Percentiles rank a stretch among this genome's conserved stretches.
Evolutionary conservation across 75 land plant species (phyloP).

Genomic region (Sequoiadendron giganteum): DNA sequence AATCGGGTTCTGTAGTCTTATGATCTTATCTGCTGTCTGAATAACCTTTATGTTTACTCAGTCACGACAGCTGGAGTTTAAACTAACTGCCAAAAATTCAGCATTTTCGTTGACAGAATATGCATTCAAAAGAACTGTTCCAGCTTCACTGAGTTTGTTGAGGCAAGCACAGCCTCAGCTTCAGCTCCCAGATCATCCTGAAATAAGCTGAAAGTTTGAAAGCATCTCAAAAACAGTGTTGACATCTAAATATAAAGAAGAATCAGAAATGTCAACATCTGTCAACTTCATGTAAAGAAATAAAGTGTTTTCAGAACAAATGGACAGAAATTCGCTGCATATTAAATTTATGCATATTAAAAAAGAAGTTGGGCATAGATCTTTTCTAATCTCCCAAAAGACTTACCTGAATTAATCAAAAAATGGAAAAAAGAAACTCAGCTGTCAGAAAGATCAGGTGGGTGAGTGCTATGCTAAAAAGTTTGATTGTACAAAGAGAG

Average conservation of each 20-base stretch:
- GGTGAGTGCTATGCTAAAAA: too few species aligned
- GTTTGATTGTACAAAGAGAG: too few species aligned
- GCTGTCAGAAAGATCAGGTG: too few species aligned
- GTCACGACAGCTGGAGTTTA: slow-evolving; percentile 95
- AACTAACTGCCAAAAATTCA: slow-evolving; percentile 76
- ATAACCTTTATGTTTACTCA: slow-evolving; percentile 90
- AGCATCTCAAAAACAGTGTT: neutral
- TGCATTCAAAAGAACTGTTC: slow-evolving; percentile 62
- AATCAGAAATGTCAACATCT: neutral
- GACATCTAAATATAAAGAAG: neutral
- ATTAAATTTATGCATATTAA: neutral
- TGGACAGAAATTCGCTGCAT: neutral
- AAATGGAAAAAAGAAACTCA: too few species aligned
- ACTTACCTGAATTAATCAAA: too few species aligned
- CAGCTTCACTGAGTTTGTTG: slow-evolving; percentile 87
- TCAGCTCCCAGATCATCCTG: slow-evolving; percentile 75
- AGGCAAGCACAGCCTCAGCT: slow-evolving; percentile 83
- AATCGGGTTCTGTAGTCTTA: slow-evolving; percentile 55
- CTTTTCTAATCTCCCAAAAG: too few species aligned
- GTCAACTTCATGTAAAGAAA: neutral
- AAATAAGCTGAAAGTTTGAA: neutral
- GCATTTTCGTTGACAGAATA: slow-evolving; percentile 75
- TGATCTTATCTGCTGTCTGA: slow-evolving; percentile 75
- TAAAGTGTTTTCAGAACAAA: neutral
- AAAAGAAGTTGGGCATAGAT: neutral